phyloP scores from a whole-genome alignment of 1,284 basidiomycete species.

The Inonotus obliquus region DNA sequence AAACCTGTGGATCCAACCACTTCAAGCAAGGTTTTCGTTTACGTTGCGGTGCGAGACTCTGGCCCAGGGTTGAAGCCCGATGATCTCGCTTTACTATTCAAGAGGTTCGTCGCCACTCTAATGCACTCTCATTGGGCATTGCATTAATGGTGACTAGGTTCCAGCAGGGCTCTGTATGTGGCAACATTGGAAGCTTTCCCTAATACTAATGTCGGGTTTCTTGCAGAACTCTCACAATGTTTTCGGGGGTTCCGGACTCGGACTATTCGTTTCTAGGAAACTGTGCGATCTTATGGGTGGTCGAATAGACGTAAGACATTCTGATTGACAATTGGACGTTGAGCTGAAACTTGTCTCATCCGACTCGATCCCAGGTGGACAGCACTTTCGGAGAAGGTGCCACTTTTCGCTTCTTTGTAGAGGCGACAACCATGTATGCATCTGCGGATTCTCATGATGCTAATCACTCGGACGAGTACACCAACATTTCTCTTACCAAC shows the following conservation, averaged over 20 bases:
- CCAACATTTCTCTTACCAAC: background rate
- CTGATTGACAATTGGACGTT: background rate
- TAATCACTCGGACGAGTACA: background rate
- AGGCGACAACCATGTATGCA: slow-evolving; percentile 19
- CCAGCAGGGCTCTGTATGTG: slow-evolving; percentile 24
- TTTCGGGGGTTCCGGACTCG: slow-evolving; percentile 28
- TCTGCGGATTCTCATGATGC: slow-evolving; percentile 3
- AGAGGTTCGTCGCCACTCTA: slow-evolving; percentile 19
- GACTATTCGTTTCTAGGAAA: slow-evolving; percentile 27
- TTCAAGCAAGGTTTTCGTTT: slow-evolving; percentile 21
- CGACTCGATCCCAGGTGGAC: slow-evolving; percentile 18
- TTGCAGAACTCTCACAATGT: slow-evolving; percentile 25
- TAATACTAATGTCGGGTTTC: background rate
- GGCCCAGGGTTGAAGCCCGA: slow-evolving; percentile 26
- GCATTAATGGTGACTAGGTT: slow-evolving; percentile 19
- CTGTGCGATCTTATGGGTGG: slow-evolving; percentile 28
- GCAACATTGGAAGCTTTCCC: too few species aligned
- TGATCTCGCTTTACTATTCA: slow-evolving; percentile 23
- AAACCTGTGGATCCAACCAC: slow-evolving; percentile 11
- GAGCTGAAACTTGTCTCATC: background rate
- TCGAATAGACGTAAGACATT: slow-evolving; percentile 25
- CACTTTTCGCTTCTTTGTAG: slow-evolving; percentile 28
- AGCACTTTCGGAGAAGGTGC: slow-evolving; percentile 24
- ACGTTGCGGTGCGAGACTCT: slow-evolving; percentile 25
- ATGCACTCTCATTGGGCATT: background rate